Evolutionary conservation across 371 early-diverging fungal species (phyloP).

Genomic region (Haplosporangium sp.): DNA sequence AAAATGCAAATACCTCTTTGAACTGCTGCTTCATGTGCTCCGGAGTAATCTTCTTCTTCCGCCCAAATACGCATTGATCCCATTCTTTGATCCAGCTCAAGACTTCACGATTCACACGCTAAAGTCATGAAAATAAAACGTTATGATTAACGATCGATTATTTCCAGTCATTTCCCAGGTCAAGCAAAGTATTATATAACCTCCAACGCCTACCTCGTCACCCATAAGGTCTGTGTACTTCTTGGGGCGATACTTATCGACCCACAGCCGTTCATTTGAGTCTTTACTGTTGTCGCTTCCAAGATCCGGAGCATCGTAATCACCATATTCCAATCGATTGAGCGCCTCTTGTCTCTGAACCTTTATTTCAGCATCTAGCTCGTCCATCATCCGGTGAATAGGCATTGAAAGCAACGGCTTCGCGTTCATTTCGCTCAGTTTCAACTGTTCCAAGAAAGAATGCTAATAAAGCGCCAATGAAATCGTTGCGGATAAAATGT

Average conservation of each 20-base stretch:
- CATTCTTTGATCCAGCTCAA: slow-evolving; percentile 95
- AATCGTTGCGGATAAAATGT: too few relatives aligned
- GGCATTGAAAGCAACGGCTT: slow-evolving; percentile 47
- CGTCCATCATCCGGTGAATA: slow-evolving; percentile 60
- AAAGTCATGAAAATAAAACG: not conserved
- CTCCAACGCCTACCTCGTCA: slow-evolving; percentile 72
- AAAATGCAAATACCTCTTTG: slow-evolving; percentile 25
- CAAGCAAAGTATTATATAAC: too few relatives aligned
- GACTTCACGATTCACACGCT: slow-evolving; percentile 87
- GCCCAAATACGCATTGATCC: slow-evolving; percentile 96
- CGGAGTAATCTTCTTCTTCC: slow-evolving; percentile 25
- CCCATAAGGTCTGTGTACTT: slow-evolving; percentile 92
- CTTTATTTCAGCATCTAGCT: slow-evolving; percentile 56
- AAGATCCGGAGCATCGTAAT: slow-evolving; percentile 4
- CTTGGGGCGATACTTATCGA: slow-evolving; percentile 90
- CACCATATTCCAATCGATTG: slow-evolving; percentile 26
- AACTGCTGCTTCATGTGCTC: slow-evolving; percentile 34
- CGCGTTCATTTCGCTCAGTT: slow-evolving; percentile 1
- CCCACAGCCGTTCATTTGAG: slow-evolving; percentile 77
- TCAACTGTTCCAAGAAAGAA: slow-evolving; percentile 5
- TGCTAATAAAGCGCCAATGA: too few relatives aligned
- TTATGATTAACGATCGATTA: not conserved
- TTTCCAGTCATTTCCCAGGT: too few relatives aligned
- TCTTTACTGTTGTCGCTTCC: slow-evolving; percentile 1
- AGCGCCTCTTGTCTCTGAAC: slow-evolving; percentile 50